Evolutionary conservation across 2,329 filamentous ascomycete genomes (phyloP).

Genomic region (Byssoonygena ceratinophila): DNA sequence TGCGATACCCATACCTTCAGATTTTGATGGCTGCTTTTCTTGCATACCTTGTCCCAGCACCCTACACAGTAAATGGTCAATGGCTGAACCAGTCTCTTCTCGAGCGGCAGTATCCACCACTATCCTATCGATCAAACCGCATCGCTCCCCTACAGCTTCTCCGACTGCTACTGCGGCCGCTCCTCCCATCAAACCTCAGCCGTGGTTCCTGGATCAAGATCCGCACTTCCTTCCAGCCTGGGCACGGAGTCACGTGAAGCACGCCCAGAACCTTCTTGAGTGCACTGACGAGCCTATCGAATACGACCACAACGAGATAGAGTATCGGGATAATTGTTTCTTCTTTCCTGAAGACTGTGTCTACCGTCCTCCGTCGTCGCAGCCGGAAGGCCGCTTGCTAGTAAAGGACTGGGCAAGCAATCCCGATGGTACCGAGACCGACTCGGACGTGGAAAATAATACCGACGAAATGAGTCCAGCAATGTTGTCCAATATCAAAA

Average conservation of each 20-base stretch:
- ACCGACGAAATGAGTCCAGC: slow-evolving; percentile 31
- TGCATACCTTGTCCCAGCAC: neutral
- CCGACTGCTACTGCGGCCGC: neutral
- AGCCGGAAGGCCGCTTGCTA: neutral
- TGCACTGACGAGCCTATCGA: slow-evolving; percentile 34
- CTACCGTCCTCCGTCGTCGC: slow-evolving; percentile 26
- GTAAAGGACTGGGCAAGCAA: slow-evolving; percentile 9
- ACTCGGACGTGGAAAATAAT: slow-evolving; percentile 22
- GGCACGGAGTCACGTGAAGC: slow-evolving; percentile 30
- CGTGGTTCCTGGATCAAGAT: slow-evolving; percentile 11
- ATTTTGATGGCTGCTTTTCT: slow-evolving; percentile 12
- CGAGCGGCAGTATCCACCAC: slow-evolving; percentile 5
- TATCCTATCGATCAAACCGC: neutral
- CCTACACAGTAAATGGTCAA: slow-evolving; percentile 9
- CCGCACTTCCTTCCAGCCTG: slow-evolving; percentile 29
- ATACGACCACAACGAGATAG: slow-evolving; percentile 35
- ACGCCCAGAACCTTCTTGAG: slow-evolving; percentile 33
- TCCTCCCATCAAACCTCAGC: neutral
- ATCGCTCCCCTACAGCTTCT: neutral
- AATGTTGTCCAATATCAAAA: slow-evolving; percentile 35
- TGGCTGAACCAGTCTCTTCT: slow-evolving; percentile 11
- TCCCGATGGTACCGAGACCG: slow-evolving; percentile 18
- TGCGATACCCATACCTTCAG: neutral
- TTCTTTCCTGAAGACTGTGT: slow-evolving; percentile 38
- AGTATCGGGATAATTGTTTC: slow-evolving; percentile 35